phyloP scores from a whole-genome alignment of 257 asterid genomes.

The Solanum clarkiae region DNA sequence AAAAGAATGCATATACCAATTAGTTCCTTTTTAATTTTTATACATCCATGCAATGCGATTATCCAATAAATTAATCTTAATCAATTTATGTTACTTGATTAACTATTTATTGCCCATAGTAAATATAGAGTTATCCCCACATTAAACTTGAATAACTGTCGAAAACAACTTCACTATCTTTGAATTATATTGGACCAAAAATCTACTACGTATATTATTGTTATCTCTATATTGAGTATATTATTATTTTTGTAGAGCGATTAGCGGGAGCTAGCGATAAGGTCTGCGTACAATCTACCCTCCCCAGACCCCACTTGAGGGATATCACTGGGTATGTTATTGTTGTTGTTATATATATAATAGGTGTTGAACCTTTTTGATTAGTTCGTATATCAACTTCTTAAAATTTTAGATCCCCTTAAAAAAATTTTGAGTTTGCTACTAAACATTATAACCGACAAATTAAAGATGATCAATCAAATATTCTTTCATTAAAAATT shows the following conservation, averaged over 20 bases:
- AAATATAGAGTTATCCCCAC: background rate
- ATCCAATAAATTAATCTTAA: background rate
- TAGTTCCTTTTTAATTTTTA: background rate
- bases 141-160: background rate
- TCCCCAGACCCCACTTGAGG: no score
- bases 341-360: no score
- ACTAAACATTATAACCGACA: background rate
- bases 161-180: rapidly evolving
- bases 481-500: background rate
- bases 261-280: no score
- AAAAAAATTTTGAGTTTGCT: rapidly evolving
- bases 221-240: no score
- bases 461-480: background rate
- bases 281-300: no score
- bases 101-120: background rate
- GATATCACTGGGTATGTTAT: no score
- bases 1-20: background rate
- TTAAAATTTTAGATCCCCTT: no score
- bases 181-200: no score
- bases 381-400: no score
- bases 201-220: no score
- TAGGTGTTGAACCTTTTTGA: no score
- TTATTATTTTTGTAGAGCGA: no score
- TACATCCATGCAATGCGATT: background rate
- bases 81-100: background rate